phyloP scores from a whole-genome alignment of 2,329 filamentous ascomycete genomes.

The Penicillium sp. region DNA sequence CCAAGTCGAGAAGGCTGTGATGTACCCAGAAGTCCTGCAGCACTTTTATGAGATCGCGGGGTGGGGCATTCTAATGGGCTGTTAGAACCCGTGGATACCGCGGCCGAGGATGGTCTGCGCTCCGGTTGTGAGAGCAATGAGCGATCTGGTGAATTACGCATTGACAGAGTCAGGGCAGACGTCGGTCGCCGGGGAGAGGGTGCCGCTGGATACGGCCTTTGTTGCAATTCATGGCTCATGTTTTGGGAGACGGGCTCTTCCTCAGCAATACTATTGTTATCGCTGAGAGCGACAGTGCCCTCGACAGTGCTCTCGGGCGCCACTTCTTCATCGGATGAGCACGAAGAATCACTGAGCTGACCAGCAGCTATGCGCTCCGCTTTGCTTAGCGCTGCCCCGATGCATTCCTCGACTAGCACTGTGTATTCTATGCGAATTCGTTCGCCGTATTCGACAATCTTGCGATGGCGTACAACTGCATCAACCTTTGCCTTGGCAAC shows the following conservation, averaged over 20 bases:
- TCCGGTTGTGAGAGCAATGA: slow-evolving; percentile 39
- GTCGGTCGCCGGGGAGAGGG: slow-evolving; percentile 19
- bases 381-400: slow-evolving; percentile 81
- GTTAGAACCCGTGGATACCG: slow-evolving; percentile 72
- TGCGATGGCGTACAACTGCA: slow-evolving; percentile 78
- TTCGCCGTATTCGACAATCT: slow-evolving; percentile 91
- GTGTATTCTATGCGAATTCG: slow-evolving; percentile 90
- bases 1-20: slow-evolving; percentile 59
- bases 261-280: slow-evolving; percentile 4
- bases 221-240: slow-evolving; percentile 10
- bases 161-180: slow-evolving; percentile 49
- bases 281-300: neutral
- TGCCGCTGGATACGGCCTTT: slow-evolving; percentile 5
- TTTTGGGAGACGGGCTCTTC: slow-evolving; percentile 8
- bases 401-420: slow-evolving; percentile 86
- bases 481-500: slow-evolving; percentile 83
- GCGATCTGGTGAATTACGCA: slow-evolving; percentile 48
- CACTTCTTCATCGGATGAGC: slow-evolving; percentile 51
- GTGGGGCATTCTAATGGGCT: slow-evolving; percentile 88
- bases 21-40: slow-evolving; percentile 50
- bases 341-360: slow-evolving; percentile 67
- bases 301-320: slow-evolving; percentile 30
- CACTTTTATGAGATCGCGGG: slow-evolving; percentile 68
- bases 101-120: slow-evolving; percentile 48
- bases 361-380: slow-evolving; percentile 80